A percentile compares a stretch with the other conserved stretches of the same genome.
Conservation (phyloP, 1,284 basidiomycete genomes). For the Rhodotorula mucilaginosa region DNA sequence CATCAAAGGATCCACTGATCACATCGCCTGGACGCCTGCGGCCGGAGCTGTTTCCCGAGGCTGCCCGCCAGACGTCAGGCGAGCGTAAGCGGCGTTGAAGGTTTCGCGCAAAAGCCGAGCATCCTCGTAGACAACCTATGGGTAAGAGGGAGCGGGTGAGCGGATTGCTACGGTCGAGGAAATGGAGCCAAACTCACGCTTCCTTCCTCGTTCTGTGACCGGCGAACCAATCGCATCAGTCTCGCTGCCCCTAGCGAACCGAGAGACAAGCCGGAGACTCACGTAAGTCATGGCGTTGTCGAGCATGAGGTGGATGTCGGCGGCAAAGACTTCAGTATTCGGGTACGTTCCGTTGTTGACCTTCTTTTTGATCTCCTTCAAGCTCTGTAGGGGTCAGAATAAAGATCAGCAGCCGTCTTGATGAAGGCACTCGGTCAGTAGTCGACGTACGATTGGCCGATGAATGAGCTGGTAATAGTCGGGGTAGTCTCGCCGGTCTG, state of each 20-base stretch:
- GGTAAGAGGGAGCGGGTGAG: conserved; percentile 61
- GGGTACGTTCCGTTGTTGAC: conserved; percentile 67
- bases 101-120: conserved; percentile 70
- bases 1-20: no score
- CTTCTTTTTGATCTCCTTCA: conserved; percentile 82
- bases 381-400: conserved; percentile 51
- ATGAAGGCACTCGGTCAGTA: no score
- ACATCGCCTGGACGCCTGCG: neutral
- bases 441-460: conserved; percentile 61
- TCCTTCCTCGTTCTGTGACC: conserved; percentile 32
- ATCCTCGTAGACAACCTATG: conserved; percentile 76
- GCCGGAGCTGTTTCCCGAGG: neutral
- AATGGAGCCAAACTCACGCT: conserved; percentile 16
- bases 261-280: neutral
- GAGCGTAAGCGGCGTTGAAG: conserved; percentile 20
- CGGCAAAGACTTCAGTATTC: conserved; percentile 67
- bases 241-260: no score
- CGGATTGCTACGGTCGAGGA: no score
- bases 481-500: conserved; percentile 68
- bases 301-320: conserved; percentile 87
- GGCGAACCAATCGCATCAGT: no score
- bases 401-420: neutral
- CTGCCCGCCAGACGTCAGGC: conserved; percentile 54
- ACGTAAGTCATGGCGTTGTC: conserved; percentile 81
- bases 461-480: conserved; percentile 78